Evolutionary conservation across 306 rosid species (phyloP).

Genomic region (Dalbergia cultrata): DNA sequence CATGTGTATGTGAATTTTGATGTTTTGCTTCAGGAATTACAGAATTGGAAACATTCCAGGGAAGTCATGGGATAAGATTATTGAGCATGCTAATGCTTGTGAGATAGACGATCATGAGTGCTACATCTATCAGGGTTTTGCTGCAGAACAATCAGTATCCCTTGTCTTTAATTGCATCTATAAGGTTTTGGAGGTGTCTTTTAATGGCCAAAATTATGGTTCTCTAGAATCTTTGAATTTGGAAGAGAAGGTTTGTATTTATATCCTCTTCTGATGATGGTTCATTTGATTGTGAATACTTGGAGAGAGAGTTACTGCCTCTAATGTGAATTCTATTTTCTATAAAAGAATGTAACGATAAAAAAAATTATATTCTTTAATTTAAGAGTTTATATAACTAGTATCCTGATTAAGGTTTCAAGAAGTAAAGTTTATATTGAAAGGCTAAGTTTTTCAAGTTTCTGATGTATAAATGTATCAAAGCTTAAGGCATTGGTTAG

Average conservation of each 20-base stretch:
- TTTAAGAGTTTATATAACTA: no score
- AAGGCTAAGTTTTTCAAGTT: no score
- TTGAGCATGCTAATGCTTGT: slow-evolving; percentile 61
- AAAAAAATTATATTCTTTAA: no score
- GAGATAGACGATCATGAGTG: slow-evolving; percentile 18
- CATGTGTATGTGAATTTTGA: neutral
- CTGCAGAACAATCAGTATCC: neutral
- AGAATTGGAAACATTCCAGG: slow-evolving; percentile 37
- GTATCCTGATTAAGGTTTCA: no score
- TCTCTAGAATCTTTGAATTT: slow-evolving; percentile 2
- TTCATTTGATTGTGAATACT: neutral
- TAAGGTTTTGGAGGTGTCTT: slow-evolving; percentile 42
- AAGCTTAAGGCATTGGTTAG: no score
- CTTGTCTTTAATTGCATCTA: slow-evolving; percentile 52
- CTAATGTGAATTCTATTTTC: neutral
- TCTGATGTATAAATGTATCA: no score
- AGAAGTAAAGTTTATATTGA: no score
- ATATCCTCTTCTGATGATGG: neutral
- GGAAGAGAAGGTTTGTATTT: slow-evolving; percentile 37
- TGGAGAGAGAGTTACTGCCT: neutral
- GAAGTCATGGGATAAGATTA: slow-evolving; percentile 49
- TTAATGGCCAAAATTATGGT: slow-evolving; percentile 16
- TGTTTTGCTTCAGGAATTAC: slow-evolving; percentile 49
- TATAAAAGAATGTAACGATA: no score
- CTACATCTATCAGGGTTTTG: slow-evolving; percentile 14